Conservation (phyloP, 108 stramenopile genomes). For the Craspedostauros australis region DNA sequence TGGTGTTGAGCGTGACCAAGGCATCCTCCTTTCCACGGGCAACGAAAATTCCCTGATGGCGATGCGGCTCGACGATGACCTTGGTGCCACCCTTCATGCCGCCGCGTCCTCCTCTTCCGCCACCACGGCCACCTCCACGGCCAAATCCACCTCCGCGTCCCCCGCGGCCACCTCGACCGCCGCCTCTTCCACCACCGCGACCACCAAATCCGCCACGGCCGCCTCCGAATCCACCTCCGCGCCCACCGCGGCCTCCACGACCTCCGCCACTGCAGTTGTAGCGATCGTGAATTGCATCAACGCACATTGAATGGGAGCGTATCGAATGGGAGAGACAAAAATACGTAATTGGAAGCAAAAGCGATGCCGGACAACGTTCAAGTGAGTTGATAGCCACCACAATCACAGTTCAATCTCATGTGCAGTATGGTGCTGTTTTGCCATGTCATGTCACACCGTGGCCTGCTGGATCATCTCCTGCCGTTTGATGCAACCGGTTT, state of each 20-base stretch:
- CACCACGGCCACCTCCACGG: slow-evolving; percentile 55
- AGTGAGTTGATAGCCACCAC: too few species aligned
- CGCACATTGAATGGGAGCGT: neutral
- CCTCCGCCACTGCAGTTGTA: slow-evolving; percentile 1
- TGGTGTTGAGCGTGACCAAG: slow-evolving; percentile 94
- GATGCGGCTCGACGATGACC: slow-evolving; percentile 92
- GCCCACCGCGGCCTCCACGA: slow-evolving; percentile 22
- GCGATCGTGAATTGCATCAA: neutral
- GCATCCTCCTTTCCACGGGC: slow-evolving; percentile 99
- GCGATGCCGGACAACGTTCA: too few species aligned
- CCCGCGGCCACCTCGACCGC: slow-evolving; percentile 36
- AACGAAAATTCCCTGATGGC: slow-evolving; percentile 98
- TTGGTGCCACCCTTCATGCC: slow-evolving; percentile 94
- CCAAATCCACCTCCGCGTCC: slow-evolving; percentile 41
- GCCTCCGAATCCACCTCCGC: slow-evolving; percentile 56
- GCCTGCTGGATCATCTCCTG: too few species aligned
- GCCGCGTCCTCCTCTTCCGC: slow-evolving; percentile 58
- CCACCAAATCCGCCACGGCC: slow-evolving; percentile 39
- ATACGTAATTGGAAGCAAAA: neutral
- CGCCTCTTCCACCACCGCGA: slow-evolving; percentile 43
- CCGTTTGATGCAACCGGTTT: too few species aligned
- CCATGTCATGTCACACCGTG: too few species aligned
- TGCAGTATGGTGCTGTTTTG: too few species aligned
- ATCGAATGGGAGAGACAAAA: neutral
- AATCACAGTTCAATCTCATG: too few species aligned